Evolutionary conservation across 805 yeast species (phyloP).

Genomic region (Monosporozyma solicola): DNA sequence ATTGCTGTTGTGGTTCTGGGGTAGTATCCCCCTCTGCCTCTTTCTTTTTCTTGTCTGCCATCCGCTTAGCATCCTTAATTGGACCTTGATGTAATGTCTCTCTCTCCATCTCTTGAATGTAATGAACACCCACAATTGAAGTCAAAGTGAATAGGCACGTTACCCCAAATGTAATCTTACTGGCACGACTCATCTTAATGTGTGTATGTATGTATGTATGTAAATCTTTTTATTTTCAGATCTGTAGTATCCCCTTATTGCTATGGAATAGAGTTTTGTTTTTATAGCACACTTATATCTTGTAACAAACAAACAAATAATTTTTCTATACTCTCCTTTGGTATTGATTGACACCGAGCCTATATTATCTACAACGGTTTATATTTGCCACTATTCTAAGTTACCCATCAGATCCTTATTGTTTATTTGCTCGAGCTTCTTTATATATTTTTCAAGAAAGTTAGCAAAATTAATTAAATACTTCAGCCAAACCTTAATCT

Average conservation of each 20-base stretch:
- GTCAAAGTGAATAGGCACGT: constrained; percentile 47
- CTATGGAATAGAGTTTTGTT: too few species aligned
- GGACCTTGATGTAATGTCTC: constrained; percentile 75
- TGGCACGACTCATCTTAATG: constrained; percentile 60
- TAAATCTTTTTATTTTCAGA: too few species aligned
- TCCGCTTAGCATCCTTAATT: constrained; percentile 65
- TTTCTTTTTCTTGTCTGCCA: constrained; percentile 34
- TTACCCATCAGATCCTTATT: background rate
- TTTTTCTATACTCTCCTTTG: background rate
- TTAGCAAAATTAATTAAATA: background rate
- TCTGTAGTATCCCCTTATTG: background rate
- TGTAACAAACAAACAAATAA: too few species aligned
- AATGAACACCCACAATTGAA: constrained; percentile 61
- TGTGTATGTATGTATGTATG: background rate
- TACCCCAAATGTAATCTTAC: constrained; percentile 62
- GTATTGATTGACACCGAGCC: background rate
- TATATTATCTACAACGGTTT: too few species aligned
- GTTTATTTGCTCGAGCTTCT: background rate
- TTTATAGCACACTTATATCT: too few species aligned
- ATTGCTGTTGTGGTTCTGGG: constrained; percentile 9
- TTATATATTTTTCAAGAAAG: too few species aligned
- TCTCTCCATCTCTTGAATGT: constrained; percentile 60
- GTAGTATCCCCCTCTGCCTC: background rate
- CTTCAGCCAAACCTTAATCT: background rate
- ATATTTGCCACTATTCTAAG: too few species aligned